Base-by-base conservation (phyloP, 768 basidiomycete genomes). In the Lactarius quietus region DNA sequence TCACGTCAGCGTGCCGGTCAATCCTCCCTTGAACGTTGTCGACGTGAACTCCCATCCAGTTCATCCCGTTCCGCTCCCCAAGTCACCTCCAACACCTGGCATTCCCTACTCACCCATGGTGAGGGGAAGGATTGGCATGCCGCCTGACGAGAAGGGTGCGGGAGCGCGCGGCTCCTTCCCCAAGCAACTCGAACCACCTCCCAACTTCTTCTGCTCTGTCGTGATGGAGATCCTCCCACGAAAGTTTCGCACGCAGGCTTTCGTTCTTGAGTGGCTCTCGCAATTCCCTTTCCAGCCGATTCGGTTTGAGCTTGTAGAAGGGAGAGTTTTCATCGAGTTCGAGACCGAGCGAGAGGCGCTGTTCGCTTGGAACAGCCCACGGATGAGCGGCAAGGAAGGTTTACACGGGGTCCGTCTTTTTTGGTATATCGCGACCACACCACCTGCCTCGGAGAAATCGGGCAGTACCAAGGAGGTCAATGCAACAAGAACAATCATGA, bases 161-260 rank as follows among this genome's bases (percentile, higher is more conserved):
- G 59, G 55, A 20, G 23, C 17, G 9, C 68, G 67, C 1, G 68
- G 68, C 41, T 45, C 23, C n/a, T 68, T 69, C 18, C 33, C 60
- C 48, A 64, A 58, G 55, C 39, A 35, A 4, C 31, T 62, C 18
- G 29, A 68, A 17, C 66, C 68, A 6, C 59, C 58, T 38, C 83
- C 84, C 48, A 80, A 81, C 67, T 81, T 81, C 6, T 74, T 80
- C 3, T 77, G 82, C 17, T 83, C 84, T 1, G 73, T 87, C 33
- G 82, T 87, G 29, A 79, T 87, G 74, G 84, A 86, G 67, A 79
- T 81, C 59, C 73, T 87, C 6, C 85, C 84, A 1, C 83, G 82
- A 65, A 71, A 77, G 4, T 76, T 79, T 68, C 81, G 84, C 53
- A 78, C 74, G 6, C 17, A 69, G 68, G 5, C 76, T 77, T 28